A percentile compares a stretch with the other conserved stretches of the same genome.
phyloP scores from a whole-genome alignment of 2,329 filamentous ascomycete genomes.

The Verticillium klebahnii region DNA sequence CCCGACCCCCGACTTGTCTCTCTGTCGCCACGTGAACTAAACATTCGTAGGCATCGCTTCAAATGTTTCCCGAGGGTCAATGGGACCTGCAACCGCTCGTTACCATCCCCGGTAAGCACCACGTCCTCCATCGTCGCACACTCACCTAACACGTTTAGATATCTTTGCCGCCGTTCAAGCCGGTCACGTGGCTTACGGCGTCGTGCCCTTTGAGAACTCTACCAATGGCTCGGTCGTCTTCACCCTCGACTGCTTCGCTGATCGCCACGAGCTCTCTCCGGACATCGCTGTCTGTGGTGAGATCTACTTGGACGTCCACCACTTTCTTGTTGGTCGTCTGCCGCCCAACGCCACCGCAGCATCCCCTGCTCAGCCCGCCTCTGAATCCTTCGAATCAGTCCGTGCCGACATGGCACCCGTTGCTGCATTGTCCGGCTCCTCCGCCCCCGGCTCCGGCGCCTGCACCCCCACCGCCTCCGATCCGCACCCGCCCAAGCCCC shows the following conservation, averaged over 20 bases:
- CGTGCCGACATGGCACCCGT: neutral
- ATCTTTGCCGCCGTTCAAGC: slow-evolving; percentile 76
- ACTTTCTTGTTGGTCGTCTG: slow-evolving; percentile 68
- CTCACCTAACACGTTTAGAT: slow-evolving; percentile 39
- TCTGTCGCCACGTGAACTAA: slow-evolving; percentile 12
- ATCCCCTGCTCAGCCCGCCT: slow-evolving; percentile 1
- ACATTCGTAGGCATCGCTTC: slow-evolving; percentile 36
- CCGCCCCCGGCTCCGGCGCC: slow-evolving; percentile 30
- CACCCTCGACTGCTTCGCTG: slow-evolving; percentile 84
- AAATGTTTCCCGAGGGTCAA: slow-evolving; percentile 41
- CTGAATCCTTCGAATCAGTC: neutral
- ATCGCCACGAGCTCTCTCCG: slow-evolving; percentile 58
- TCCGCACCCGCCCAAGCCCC: slow-evolving; percentile 39
- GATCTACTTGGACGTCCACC: slow-evolving; percentile 81
- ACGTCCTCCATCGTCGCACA: neutral
- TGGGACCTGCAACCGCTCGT: slow-evolving; percentile 45
- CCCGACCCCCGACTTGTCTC: slow-evolving; percentile 4
- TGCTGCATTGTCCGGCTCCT: neutral
- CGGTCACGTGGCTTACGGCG: slow-evolving; percentile 61
- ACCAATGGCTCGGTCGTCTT: slow-evolving; percentile 90
- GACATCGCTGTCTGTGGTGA: slow-evolving; percentile 77
- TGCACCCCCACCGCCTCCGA: slow-evolving; percentile 44
- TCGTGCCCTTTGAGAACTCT: slow-evolving; percentile 94
- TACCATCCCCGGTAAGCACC: slow-evolving; percentile 42
- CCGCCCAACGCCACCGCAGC: slow-evolving; percentile 10